A percentile compares a stretch with the other conserved stretches of the same genome.
phyloP scores from a whole-genome alignment of 306 rosid species.

The Cucurbita pepo region DNA sequence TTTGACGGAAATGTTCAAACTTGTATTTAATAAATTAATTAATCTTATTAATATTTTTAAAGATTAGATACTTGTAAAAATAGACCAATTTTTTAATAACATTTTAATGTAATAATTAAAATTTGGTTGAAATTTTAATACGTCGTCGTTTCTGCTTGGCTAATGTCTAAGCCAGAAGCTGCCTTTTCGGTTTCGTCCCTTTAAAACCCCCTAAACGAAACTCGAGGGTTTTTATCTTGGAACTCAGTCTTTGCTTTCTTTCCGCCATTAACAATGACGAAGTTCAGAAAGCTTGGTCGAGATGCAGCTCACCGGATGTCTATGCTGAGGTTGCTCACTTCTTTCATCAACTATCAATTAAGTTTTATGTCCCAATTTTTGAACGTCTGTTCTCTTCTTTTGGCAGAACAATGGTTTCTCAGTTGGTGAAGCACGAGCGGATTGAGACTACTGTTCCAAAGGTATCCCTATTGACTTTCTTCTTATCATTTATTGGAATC shows the following conservation, averaged over 20 bases:
- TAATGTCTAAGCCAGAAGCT: not conserved
- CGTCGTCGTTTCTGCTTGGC: not conserved
- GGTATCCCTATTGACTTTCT: constrained; percentile 18
- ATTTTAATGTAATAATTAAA: too few relatives aligned
- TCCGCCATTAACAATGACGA: constrained; percentile 36
- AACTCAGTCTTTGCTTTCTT: not conserved
- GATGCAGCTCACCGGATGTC: constrained; percentile 64
- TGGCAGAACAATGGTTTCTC: constrained; percentile 81
- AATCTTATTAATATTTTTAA: too few relatives aligned
- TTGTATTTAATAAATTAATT: too few relatives aligned
- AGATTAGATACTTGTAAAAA: too few relatives aligned
- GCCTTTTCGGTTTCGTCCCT: not conserved
- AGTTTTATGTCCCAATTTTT: too few relatives aligned
- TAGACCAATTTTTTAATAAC: too few relatives aligned
- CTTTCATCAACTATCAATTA: not conserved
- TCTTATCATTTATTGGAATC: not conserved
- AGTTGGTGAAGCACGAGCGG: constrained; percentile 90
- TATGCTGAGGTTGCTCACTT: constrained; percentile 52
- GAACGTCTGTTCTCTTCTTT: not conserved
- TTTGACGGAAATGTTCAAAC: too few relatives aligned
- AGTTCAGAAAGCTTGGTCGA: constrained; percentile 75
- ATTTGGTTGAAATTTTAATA: too few relatives aligned
- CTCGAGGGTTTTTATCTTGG: constrained; percentile 1
- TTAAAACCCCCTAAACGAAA: not conserved
- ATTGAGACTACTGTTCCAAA: constrained; percentile 92